Percentiles rank a stretch among this genome's conserved stretches.
Conservation (phyloP, 2,329 filamentous ascomycete genomes). For the Exophiala dermatitidis region DNA sequence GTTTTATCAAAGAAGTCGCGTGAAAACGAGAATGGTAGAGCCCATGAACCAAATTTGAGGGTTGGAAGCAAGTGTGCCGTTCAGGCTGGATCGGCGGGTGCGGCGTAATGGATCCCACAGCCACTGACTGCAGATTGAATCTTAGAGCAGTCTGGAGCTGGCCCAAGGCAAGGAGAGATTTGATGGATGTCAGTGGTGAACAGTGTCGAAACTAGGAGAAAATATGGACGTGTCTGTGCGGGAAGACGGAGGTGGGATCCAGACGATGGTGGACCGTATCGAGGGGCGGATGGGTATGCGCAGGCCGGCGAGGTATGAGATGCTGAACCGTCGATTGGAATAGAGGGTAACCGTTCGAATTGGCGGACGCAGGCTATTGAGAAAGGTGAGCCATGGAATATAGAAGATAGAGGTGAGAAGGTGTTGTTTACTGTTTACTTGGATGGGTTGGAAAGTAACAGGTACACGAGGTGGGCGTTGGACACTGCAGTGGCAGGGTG, state of each 20-base stretch:
- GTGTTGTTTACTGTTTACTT: slow-evolving; percentile 9
- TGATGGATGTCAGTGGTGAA: slow-evolving; percentile 13
- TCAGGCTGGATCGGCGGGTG: slow-evolving; percentile 5
- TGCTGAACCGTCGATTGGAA: background rate
- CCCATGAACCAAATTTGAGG: slow-evolving; percentile 17
- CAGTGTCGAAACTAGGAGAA: slow-evolving; percentile 9
- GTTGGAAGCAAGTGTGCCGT: slow-evolving; percentile 4
- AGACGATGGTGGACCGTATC: slow-evolving; percentile 16
- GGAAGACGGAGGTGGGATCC: slow-evolving; percentile 9
- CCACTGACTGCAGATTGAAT: background rate
- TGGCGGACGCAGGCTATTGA: slow-evolving; percentile 1
- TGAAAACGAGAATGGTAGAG: slow-evolving; percentile 7
- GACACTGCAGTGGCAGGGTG: background rate
- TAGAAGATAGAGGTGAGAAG: background rate
- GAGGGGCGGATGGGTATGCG: slow-evolving; percentile 9
- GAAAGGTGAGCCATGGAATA: slow-evolving; percentile 1
- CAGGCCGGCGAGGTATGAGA: background rate
- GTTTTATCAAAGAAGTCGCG: slow-evolving; percentile 19
- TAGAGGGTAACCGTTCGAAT: background rate
- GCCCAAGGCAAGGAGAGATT: slow-evolving; percentile 20
- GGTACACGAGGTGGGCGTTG: background rate
- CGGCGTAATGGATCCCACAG: slow-evolving; percentile 1
- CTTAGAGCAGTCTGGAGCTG: slow-evolving; percentile 11
- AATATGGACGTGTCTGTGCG: slow-evolving; percentile 23
- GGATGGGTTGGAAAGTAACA: background rate